Evolutionary conservation across 2,329 filamentous ascomycete genomes (phyloP), one percentile per base, ranked within the genome.

Genomic region (Fusarium liriodendri): DNA sequence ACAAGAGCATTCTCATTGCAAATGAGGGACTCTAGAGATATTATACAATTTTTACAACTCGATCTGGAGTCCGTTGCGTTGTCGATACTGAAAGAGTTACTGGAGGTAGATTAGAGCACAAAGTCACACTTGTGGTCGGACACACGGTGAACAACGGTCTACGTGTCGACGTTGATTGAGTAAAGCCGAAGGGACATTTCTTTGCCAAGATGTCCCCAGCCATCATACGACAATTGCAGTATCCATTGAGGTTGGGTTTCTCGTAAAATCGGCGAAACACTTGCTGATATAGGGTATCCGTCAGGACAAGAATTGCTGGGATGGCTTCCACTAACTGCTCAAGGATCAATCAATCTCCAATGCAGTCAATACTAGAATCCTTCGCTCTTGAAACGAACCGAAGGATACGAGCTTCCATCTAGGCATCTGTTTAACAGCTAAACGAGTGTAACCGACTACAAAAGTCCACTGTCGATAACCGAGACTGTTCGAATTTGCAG

Each of bases 401-500:
- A 55, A 42, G 47, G 32, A 64, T 57, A 64, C 62, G 62, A 64
- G 27, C n/a, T 40, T 42, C 32, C 27, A 33, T 35, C 27, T 37
- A 18, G 47, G 47, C 25, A 33, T 55, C 22, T 33, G n/a, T 27
- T 52, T 50, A 16, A 16, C 32, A 32, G 54, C 16, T 45, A 66
- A 64, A 55, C 64, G 35, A 55, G 10, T 29, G 37, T 10, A 27
- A 33, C 27, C 35, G 27, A 62, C 54, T 45, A 38, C 45, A 66
- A 54, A 20, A 42, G n/a, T 45, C 7, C 29, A 8, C n/a, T 22
- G 25, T 38, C 20, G 8, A 32, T 35, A 27, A 52, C 52, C 38
- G 50, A 57, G 33, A 62, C 40, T 13, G 33, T 58, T 71, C 52
- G 35, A 62, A 60, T 60, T 38, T 59, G 59, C 50, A 50, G 54